A percentile compares a stretch with the other conserved stretches of the same genome.
Conservation (phyloP, 345 rosid genomes). For the Rubroshorea leprosula region DNA sequence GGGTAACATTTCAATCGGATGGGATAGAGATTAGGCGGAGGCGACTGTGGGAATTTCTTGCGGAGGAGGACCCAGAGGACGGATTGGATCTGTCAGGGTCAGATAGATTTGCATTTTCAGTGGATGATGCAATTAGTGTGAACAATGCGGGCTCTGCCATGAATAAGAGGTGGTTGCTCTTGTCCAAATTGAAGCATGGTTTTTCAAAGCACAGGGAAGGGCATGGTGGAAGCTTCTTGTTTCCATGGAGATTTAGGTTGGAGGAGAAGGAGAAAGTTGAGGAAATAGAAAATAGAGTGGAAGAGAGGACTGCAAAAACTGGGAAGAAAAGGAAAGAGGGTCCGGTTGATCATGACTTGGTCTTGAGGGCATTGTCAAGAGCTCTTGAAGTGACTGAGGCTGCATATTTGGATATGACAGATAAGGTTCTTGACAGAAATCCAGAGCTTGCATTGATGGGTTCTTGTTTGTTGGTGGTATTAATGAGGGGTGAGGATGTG, state of each 20-base stretch:
- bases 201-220: constrained; percentile 60
- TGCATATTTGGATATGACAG: constrained; percentile 88
- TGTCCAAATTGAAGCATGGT: constrained; percentile 83
- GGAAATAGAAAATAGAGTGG: constrained; percentile 46
- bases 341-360: constrained; percentile 67
- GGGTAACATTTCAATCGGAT: constrained; percentile 51
- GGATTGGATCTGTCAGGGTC: constrained; percentile 96
- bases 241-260: constrained; percentile 75
- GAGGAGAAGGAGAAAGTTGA: constrained; percentile 56
- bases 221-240: constrained; percentile 44
- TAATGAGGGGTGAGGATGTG: constrained; percentile 97
- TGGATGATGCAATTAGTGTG: constrained; percentile 72
- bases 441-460: constrained; percentile 99
- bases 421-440: constrained; percentile 75
- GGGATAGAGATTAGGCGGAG: constrained; percentile 48
- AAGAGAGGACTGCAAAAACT: constrained; percentile 47
- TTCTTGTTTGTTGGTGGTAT: constrained; percentile 78
- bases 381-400: constrained; percentile 75
- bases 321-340: constrained; percentile 73
- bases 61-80: constrained; percentile 76
- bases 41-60: constrained; percentile 76
- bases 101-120: constrained; percentile 83
- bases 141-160: constrained; percentile 59
- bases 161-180: constrained; percentile 71
- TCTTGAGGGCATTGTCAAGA: constrained; percentile 75